Base-by-base conservation (phyloP, 352 stramenopile species). In the Globisporangium ultimum region DNA sequence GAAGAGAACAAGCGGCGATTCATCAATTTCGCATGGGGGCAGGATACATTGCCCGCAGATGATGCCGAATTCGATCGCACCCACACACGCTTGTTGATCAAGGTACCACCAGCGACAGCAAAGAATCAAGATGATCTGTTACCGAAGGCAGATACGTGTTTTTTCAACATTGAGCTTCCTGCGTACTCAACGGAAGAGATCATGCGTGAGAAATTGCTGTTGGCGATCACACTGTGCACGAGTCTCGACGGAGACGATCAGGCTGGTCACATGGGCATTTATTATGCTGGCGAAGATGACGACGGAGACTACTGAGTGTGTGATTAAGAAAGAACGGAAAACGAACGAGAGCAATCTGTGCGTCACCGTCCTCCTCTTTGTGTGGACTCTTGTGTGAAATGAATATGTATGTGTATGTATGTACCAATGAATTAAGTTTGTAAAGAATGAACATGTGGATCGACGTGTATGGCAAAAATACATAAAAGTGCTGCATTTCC, bases 1-100 rank as follows among this genome's bases (percentile, higher is more conserved):
- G 78, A 88, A 52, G 78, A 87, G 32, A 88, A 94, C 64, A 91
- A 89, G 63, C 78, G 80, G 6, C 76, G 77, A 0, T 94, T 94
- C 55, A 88, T 94, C 59, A 91, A 90, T 51, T 94, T 94, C 56
- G 84, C 84, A 1, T 94, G 84, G 84, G 84, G 84, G 6, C 84
- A 94, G 66, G 80, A 91, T 52, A 89, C 82, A 0, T 54, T 94
- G 17, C 84, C 84, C 1, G 79, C 76, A 0, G 82, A 88, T 51
- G 84, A 94, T 54, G 84, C 79, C 5, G 84, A 91, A 63, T 94
- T 92, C 43, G 79, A 91, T 66, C 77, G 81, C 1, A 90, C 80
- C 7, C 80, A 89, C 49, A 90, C 84, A 14, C 71, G 84, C 3
- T 48, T 93, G 42, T 65, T 91, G 20, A 81, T 93, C 53, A 93